phyloP scores from a whole-genome alignment of 495 filamentous ascomycete genomes.

The Penicillium manginii region DNA sequence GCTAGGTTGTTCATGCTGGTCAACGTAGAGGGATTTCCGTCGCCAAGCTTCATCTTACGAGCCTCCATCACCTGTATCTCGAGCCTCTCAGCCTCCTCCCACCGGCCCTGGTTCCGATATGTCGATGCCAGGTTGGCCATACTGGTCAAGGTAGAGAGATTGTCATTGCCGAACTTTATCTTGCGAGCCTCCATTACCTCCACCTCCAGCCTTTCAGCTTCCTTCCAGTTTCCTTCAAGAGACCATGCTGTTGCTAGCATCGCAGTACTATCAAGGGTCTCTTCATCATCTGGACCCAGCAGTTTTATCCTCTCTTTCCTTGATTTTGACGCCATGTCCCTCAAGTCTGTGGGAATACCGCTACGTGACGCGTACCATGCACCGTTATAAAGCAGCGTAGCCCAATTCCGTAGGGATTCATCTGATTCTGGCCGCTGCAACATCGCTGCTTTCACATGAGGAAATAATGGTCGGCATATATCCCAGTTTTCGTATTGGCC shows the following conservation, averaged over 20 bases:
- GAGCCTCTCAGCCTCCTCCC: no score
- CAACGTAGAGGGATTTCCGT: no score
- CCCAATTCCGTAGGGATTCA: constrained; percentile 17
- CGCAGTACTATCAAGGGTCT: background rate
- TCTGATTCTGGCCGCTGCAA: constrained; percentile 17
- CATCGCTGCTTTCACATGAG: constrained; percentile 27
- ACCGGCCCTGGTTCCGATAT: no score
- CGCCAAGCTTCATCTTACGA: no score
- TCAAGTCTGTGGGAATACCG: background rate
- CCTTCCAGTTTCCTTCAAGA: no score
- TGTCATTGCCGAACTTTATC: no score
- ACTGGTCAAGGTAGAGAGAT: no score
- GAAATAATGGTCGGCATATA: constrained; percentile 29
- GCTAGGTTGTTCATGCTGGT: no score
- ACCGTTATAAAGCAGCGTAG: constrained; percentile 22
- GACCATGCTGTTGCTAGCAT: background rate
- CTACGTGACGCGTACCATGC: background rate
- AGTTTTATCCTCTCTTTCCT: background rate
- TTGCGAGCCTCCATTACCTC: no score
- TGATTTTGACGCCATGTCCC: constrained; percentile 3
- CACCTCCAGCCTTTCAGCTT: no score
- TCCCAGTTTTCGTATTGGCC: constrained; percentile 39
- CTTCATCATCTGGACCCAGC: background rate
- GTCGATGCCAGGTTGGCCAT: no score
- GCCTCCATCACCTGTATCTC: no score